A percentile compares a stretch with the other conserved stretches of the same genome.
Evolutionary conservation across 2,329 filamentous ascomycete genomes (phyloP).

Genomic region (Eurotiales sp.): DNA sequence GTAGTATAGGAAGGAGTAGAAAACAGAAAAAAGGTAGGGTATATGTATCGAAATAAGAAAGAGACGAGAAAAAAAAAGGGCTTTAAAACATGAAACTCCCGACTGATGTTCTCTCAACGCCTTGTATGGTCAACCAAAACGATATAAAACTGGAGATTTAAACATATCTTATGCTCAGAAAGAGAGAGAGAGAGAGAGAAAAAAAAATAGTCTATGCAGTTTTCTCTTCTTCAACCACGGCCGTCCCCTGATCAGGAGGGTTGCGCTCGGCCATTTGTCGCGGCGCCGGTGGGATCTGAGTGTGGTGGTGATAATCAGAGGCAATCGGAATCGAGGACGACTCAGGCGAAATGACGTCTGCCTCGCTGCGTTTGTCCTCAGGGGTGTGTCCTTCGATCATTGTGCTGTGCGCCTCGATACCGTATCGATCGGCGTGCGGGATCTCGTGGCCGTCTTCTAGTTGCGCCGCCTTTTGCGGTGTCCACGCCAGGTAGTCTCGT

Average conservation of each 20-base stretch:
- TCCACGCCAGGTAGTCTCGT: constrained; percentile 50
- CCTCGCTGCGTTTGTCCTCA: constrained; percentile 29
- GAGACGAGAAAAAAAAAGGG: neutral
- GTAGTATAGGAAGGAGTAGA: neutral
- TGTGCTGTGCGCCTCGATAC: constrained; percentile 57
- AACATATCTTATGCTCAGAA: neutral
- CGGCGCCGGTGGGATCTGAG: constrained; percentile 18
- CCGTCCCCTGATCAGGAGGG: constrained; percentile 11
- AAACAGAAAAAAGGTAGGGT: neutral
- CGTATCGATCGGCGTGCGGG: constrained; percentile 57
- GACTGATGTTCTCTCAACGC: neutral
- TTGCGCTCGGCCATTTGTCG: constrained; percentile 29
- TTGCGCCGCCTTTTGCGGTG: constrained; percentile 42
- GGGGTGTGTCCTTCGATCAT: constrained; percentile 56
- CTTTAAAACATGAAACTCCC: no score
- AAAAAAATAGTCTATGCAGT: constrained; percentile 7
- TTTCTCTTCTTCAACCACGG: constrained; percentile 12
- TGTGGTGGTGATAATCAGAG: constrained; percentile 10
- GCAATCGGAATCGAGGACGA: neutral
- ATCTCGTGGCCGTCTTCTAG: constrained; percentile 50
- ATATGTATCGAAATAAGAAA: constrained; percentile 7
- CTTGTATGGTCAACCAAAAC: constrained; percentile 11
- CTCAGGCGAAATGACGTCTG: constrained; percentile 26
- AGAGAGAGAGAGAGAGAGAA: neutral
- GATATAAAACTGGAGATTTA: neutral